Conservation (phyloP, 495 filamentous ascomycete species). For the Apiosordaria backusii region DNA sequence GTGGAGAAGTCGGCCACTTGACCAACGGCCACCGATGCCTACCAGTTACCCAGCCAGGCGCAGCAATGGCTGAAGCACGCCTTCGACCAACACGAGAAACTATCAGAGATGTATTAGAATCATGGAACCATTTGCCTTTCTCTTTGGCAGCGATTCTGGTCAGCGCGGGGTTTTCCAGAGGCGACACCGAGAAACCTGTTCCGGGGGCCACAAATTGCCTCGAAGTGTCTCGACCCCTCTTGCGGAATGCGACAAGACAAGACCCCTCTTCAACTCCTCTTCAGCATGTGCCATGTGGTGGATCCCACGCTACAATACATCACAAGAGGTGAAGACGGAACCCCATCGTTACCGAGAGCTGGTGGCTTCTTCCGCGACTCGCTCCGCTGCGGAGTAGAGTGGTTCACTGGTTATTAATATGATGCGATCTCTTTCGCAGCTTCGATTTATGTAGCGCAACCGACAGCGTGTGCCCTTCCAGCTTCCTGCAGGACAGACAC, state of each 20-base stretch:
- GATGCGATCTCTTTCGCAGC: conserved; percentile 2
- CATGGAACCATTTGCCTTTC: not conserved
- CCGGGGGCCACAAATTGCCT: not conserved
- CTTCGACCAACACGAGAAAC: not conserved
- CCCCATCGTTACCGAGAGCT: not conserved
- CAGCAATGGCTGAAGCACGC: not conserved
- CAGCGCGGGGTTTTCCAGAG: not conserved
- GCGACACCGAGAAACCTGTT: not conserved
- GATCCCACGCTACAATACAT: not conserved
- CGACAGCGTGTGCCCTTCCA: not conserved
- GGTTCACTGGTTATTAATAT: conserved; percentile 26
- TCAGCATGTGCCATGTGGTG: not conserved
- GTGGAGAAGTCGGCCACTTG: not conserved
- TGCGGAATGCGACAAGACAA: not conserved
- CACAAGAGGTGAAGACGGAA: too few species aligned
- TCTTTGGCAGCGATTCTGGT: not conserved
- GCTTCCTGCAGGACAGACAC: too few species aligned
- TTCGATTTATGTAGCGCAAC: conserved; percentile 1
- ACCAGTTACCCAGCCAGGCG: not conserved
- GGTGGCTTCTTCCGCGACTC: conserved; percentile 23
- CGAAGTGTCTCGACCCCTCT: not conserved
- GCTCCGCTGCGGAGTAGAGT: conserved; percentile 25
- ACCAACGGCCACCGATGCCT: not conserved
- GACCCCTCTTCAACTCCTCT: not conserved
- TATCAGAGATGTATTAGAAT: not conserved